Conservation (phyloP, 345 rosid genomes). For the Toxicodendron radicans region DNA sequence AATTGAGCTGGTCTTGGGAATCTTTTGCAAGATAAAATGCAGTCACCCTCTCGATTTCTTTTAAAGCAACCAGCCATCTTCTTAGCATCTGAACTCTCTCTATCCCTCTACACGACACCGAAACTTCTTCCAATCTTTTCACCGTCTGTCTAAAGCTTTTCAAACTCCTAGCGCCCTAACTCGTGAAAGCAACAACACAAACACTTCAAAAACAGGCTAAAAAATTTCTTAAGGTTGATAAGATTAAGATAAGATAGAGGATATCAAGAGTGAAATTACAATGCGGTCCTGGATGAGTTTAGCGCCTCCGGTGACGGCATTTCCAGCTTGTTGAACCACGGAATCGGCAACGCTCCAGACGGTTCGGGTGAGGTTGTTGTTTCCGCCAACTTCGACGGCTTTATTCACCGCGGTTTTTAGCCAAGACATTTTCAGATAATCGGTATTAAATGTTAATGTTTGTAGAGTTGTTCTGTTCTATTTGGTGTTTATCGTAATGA, state of each 20-base stretch:
- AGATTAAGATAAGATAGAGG: not conserved
- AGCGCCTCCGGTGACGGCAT: conserved; percentile 73
- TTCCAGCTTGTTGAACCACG: conserved; percentile 72
- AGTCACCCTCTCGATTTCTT: conserved; percentile 65
- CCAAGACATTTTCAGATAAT: conserved; percentile 67
- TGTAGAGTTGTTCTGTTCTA: too few relatives aligned
- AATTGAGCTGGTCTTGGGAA: conserved; percentile 25
- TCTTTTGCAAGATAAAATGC: conserved; percentile 19
- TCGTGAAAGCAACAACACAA: too few relatives aligned
- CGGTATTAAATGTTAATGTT: too few relatives aligned
- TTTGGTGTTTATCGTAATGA: not conserved
- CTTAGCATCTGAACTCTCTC: conserved; percentile 82
- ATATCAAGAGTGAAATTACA: conserved; percentile 15
- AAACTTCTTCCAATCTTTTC: conserved; percentile 83
- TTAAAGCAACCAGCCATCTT: conserved; percentile 88
- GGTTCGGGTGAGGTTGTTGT: conserved; percentile 49
- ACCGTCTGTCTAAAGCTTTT: conserved; percentile 66
- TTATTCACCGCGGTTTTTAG: conserved; percentile 61
- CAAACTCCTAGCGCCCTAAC: conserved; percentile 59
- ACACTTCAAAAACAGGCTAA: too few relatives aligned
- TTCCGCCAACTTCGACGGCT: conserved; percentile 79
- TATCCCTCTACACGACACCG: conserved; percentile 78
- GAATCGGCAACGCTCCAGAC: conserved; percentile 70
- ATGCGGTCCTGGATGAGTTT: conserved; percentile 76
- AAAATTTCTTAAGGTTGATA: too few relatives aligned